These are phyloP conservation scores for Penicillium sp. DNA, from an alignment of 2,329 filamentous ascomycete species.

Conservation along the genomic window DNA sequence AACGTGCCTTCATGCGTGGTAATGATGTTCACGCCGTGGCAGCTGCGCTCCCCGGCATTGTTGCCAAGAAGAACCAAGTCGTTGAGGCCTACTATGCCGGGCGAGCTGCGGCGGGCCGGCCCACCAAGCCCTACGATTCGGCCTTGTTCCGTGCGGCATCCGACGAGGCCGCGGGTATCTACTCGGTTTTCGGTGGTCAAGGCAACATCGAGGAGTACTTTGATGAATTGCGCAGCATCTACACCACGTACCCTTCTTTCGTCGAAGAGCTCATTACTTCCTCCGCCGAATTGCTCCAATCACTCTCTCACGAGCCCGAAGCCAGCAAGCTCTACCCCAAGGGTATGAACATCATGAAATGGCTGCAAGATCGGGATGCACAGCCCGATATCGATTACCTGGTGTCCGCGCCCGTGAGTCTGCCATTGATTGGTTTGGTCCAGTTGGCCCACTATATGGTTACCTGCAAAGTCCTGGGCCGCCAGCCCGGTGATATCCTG, in stretches of 20 bases:
- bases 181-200: conserved; percentile 93
- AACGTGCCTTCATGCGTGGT: conserved; percentile 87
- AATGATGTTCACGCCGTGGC: conserved; percentile 95
- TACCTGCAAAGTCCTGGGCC: conserved; percentile 85
- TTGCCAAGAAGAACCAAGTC: conserved; percentile 85
- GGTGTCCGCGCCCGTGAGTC: conserved; percentile 89
- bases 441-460: conserved; percentile 95
- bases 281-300: conserved; percentile 83
- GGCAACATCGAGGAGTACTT: conserved; percentile 99
- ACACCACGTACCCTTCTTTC: conserved; percentile 86
- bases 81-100: conserved; percentile 90
- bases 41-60: conserved; percentile 81
- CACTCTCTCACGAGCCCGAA: conserved; percentile 74
- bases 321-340: conserved; percentile 96
- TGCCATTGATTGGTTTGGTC: conserved; percentile 92
- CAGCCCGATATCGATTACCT: conserved; percentile 94
- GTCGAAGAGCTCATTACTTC: conserved; percentile 78
- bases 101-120: conserved; percentile 75
- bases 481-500: conserved; percentile 82
- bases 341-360: conserved; percentile 90
- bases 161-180: conserved; percentile 79
- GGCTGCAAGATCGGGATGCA: conserved; percentile 83
- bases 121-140: conserved; percentile 89
- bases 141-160: conserved; percentile 85
- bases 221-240: conserved; percentile 89